These are phyloP conservation scores for Aspergillus biplanus DNA, from an alignment of 495 filamentous ascomycete genomes.

Conservation along the genomic window DNA sequence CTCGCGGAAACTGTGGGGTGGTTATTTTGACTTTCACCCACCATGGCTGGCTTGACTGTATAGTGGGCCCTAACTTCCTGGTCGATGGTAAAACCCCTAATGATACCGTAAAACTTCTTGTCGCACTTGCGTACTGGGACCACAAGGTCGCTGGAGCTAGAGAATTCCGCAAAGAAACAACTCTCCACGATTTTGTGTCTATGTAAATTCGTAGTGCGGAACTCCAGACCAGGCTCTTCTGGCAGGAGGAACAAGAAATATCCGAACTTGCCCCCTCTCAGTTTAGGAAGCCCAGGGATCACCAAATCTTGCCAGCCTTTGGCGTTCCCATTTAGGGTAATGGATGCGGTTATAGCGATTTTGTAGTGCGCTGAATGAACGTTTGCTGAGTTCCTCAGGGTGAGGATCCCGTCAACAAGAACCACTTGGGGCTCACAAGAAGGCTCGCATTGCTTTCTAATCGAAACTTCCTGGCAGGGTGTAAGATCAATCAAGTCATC, in stretches of 20 bases:
- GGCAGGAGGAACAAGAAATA: constrained; percentile 39
- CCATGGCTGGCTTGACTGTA: not conserved
- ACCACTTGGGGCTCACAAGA: constrained; percentile 26
- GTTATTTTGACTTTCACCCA: not conserved
- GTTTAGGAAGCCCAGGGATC: constrained; percentile 37
- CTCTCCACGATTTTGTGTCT: constrained; percentile 33
- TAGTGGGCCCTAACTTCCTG: constrained; percentile 32
- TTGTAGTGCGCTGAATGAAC: constrained; percentile 27
- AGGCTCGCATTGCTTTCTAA: constrained; percentile 1
- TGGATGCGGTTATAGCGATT: constrained; percentile 25
- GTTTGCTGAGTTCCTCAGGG: constrained; percentile 22
- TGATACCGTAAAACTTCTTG: constrained; percentile 32
- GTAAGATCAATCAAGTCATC: too few relatives aligned
- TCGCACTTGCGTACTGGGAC: constrained; percentile 36
- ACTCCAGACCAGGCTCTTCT: constrained; percentile 33
- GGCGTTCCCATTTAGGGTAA: constrained; percentile 21
- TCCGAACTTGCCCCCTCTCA: constrained; percentile 29
- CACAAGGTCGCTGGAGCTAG: constrained; percentile 27
- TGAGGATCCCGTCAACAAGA: constrained; percentile 27
- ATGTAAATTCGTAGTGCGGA: constrained; percentile 36
- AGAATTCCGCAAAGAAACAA: constrained; percentile 42
- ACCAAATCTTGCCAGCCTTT: constrained; percentile 37
- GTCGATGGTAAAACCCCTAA: constrained; percentile 39
- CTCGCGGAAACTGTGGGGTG: constrained; percentile 13
- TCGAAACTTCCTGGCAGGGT: not conserved